These are phyloP conservation scores for Boletus hoseneyae DNA, from an alignment of 1,284 basidiomycete species.

Conservation along the genomic window DNA sequence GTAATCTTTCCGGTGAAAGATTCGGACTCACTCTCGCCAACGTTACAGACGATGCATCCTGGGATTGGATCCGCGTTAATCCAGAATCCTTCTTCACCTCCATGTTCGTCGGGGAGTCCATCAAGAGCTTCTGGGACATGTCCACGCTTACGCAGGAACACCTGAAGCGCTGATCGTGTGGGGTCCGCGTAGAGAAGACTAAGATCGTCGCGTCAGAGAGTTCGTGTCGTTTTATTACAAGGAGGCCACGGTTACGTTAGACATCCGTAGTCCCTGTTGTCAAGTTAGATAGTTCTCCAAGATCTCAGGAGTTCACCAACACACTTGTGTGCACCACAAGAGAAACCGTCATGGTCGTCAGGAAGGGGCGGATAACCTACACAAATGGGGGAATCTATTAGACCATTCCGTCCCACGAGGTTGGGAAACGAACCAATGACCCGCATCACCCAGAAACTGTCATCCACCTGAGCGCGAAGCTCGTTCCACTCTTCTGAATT, in stretches of 20 bases:
- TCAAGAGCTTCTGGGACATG: constrained; percentile 35
- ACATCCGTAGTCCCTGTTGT: constrained; percentile 76
- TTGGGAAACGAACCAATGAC: constrained; percentile 55
- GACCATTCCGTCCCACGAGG: background rate
- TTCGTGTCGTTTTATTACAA: background rate
- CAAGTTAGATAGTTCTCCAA: constrained; percentile 7
- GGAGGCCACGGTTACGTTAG: constrained; percentile 58
- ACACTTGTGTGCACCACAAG: constrained; percentile 82
- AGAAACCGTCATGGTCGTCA: constrained; percentile 69
- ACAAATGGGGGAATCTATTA: background rate
- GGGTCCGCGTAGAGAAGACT: constrained; percentile 81
- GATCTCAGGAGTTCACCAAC: constrained; percentile 9
- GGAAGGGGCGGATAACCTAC: constrained; percentile 84
- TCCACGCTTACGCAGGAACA: constrained; percentile 57
- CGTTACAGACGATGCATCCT: constrained; percentile 77
- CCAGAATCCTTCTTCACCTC: constrained; percentile 62
- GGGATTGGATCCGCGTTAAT: constrained; percentile 76
- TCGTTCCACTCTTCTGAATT: constrained; percentile 64
- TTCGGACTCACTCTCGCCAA: constrained; percentile 73
- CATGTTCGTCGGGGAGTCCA: constrained; percentile 47
- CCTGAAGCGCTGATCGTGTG: constrained; percentile 75
- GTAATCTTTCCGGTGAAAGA: background rate
- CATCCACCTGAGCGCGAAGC: constrained; percentile 63
- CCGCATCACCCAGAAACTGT: constrained; percentile 87
- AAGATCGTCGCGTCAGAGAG: constrained; percentile 8